These are phyloP conservation scores for Irpex rosettiformis DNA, from an alignment of 1,284 basidiomycete species.

Conservation along the genomic window DNA sequence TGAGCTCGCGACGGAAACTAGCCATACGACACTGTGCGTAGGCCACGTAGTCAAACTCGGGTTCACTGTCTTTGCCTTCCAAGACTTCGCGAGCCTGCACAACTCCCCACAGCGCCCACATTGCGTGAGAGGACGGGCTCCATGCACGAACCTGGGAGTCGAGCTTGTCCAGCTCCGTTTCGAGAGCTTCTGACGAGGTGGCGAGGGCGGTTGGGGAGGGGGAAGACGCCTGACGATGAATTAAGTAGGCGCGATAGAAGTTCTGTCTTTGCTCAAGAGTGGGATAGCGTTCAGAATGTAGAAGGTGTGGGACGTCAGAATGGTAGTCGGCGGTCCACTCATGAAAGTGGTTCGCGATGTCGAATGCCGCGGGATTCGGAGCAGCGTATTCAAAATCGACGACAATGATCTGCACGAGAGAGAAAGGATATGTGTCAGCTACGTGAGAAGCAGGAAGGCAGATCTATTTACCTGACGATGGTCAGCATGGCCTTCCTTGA, in stretches of 20 bases:
- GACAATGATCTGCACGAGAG: slow-evolving; percentile 69
- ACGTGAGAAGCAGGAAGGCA: slow-evolving; percentile 13
- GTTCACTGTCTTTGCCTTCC: slow-evolving; percentile 50
- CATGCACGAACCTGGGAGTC: slow-evolving; percentile 80
- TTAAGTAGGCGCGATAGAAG: slow-evolving; percentile 84
- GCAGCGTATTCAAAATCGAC: slow-evolving; percentile 95
- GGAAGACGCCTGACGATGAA: slow-evolving; percentile 32
- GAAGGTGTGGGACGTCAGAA: slow-evolving; percentile 68
- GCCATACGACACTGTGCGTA: slow-evolving; percentile 68
- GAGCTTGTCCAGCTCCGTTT: slow-evolving; percentile 43
- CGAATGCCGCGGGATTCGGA: slow-evolving; percentile 85
- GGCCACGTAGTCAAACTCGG: slow-evolving; percentile 77
- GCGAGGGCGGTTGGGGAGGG: slow-evolving; percentile 19
- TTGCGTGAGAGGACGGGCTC: slow-evolving; percentile 84
- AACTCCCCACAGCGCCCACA: slow-evolving; percentile 92
- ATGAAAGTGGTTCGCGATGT: slow-evolving; percentile 95
- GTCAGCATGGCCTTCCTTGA: slow-evolving; percentile 50
- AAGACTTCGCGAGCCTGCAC: slow-evolving; percentile 85
- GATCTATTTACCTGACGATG: slow-evolving; percentile 57
- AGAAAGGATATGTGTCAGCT: slow-evolving; percentile 1
- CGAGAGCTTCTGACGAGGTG: slow-evolving; percentile 32
- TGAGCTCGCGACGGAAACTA: slow-evolving; percentile 57
- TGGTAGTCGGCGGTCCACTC: slow-evolving; percentile 95
- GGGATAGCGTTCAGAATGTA: slow-evolving; percentile 71
- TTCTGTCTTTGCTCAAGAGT: slow-evolving; percentile 67